phyloP scores from a whole-genome alignment of 1,284 basidiomycete species.

The Testicularia cyperi region DNA sequence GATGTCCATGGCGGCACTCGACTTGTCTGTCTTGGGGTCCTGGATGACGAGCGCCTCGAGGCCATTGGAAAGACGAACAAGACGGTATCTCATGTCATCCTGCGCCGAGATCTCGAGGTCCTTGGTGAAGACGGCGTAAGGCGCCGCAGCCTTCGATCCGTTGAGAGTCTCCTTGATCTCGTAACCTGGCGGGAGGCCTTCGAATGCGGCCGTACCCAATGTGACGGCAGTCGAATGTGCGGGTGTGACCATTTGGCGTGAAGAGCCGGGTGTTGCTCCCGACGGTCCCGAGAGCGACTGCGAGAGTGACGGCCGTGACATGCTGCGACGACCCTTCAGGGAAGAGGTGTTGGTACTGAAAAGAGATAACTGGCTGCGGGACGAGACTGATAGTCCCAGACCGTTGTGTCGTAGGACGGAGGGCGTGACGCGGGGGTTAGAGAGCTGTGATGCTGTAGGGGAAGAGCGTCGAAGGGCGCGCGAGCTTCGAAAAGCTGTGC shows the following conservation, averaged over 20 bases:
- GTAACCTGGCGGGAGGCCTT: constrained; percentile 31
- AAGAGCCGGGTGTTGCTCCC: constrained; percentile 37
- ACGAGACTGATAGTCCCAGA: too few relatives aligned
- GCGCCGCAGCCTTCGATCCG: constrained; percentile 27
- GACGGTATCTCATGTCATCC: constrained; percentile 60
- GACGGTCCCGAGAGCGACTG: too few relatives aligned
- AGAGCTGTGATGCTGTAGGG: too few relatives aligned
- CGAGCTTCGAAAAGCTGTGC: constrained; percentile 2
- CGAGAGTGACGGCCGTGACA: too few relatives aligned
- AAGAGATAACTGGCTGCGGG: too few relatives aligned
- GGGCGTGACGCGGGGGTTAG: too few relatives aligned
- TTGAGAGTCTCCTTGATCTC: constrained; percentile 34
- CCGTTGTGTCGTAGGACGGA: too few relatives aligned
- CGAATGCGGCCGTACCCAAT: constrained; percentile 18
- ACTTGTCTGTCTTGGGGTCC: constrained; percentile 87
- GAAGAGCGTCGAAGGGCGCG: background rate
- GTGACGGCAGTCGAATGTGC: constrained; percentile 14
- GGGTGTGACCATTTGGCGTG: constrained; percentile 29
- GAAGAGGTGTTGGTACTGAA: too few relatives aligned
- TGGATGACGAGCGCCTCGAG: constrained; percentile 83
- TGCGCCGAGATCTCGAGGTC: constrained; percentile 36
- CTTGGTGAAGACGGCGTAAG: constrained; percentile 49
- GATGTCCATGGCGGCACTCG: constrained; percentile 91
- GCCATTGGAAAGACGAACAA: constrained; percentile 83
- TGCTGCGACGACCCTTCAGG: too few relatives aligned